These are phyloP conservation scores for Arabis hirsuta DNA, from an alignment of 345 rosid genomes.

Conservation along the genomic window DNA sequence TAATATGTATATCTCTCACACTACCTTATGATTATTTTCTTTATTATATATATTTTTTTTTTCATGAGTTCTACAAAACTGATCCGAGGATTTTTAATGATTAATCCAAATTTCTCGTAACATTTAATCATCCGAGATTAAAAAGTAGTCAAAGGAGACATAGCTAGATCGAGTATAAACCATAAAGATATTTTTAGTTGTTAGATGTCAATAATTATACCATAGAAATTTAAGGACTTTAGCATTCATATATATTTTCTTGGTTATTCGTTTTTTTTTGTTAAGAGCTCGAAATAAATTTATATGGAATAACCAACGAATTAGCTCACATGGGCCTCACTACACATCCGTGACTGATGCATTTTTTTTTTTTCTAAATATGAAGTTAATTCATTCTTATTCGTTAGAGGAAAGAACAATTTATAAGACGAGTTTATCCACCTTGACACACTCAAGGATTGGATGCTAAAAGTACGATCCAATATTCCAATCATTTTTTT, in stretches of 20 bases:
- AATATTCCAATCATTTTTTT: neutral
- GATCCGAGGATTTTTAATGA: neutral
- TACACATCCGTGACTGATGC: neutral
- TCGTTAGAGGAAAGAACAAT: neutral
- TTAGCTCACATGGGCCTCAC: no score
- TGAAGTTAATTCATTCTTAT: neutral
- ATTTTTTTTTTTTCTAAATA: neutral
- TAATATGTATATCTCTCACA: neutral
- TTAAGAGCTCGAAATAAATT: no score
- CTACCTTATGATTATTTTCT: slow-evolving; percentile 11
- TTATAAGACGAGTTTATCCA: neutral
- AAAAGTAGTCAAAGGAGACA: neutral
- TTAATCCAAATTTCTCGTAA: neutral
- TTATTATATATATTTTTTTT: neutral
- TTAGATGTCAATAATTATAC: no score
- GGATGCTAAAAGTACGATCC: slow-evolving; percentile 11
- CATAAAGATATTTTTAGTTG: neutral
- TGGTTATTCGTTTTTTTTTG: neutral
- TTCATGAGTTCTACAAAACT: slow-evolving; percentile 3
- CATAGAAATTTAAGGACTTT: neutral
- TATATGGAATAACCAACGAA: no score
- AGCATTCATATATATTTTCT: neutral
- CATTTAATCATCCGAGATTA: neutral
- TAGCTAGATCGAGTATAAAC: neutral
- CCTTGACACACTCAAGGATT: slow-evolving; percentile 1